Evolutionary conservation across 352 stramenopile species (phyloP), one percentile per base, ranked within the genome.

Genomic region (Phytophthora idaei): DNA sequence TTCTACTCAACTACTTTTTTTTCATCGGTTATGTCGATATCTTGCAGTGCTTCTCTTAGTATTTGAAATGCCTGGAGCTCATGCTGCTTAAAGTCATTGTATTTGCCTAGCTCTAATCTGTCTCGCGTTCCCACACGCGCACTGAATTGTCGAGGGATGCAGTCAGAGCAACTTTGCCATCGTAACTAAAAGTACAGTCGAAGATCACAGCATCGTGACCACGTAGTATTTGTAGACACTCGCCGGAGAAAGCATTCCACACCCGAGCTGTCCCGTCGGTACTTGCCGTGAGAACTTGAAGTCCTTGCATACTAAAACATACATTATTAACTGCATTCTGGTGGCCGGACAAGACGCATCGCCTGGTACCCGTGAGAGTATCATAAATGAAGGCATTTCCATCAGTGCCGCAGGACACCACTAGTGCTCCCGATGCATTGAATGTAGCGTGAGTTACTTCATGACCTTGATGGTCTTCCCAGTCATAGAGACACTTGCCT

Each of bases 131-230:
- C 78, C 77, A 92, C 0, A 91, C 64, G n/a, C 80, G 78, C n/a
- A 92, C 37, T 9, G 77, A 90, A 57, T 90, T 93, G 58, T 93
- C 85, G 14, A 76, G 83, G 0, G 81, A 90, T 21, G 60, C 71
- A 6, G 81, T 92, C 21, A 91, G 50, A 12, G 71, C 73, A 9
- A 72, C 31, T 0, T 36, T 44, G 14, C 85, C 78, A 39, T 93
- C 85, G 59, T 93, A 93, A 44, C 78, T 89, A 49, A 93, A 90
- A 11, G 53, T 53, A 10, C 78, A 84, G 32, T 73, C 80, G 37
- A 87, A 80, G 15, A 91, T 71, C 9, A 91, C 78, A 10, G 89
- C 83, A 29, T 93, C 83, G 48, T 93, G 83, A 5, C 83, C 83
- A 17, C 57, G 62, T 3, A 93, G 57, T 1, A 85, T 69, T 47